Percentiles rank a stretch among this genome's conserved stretches.
Conservation (phyloP, 306 rosid species). For the Fagus crenata region DNA sequence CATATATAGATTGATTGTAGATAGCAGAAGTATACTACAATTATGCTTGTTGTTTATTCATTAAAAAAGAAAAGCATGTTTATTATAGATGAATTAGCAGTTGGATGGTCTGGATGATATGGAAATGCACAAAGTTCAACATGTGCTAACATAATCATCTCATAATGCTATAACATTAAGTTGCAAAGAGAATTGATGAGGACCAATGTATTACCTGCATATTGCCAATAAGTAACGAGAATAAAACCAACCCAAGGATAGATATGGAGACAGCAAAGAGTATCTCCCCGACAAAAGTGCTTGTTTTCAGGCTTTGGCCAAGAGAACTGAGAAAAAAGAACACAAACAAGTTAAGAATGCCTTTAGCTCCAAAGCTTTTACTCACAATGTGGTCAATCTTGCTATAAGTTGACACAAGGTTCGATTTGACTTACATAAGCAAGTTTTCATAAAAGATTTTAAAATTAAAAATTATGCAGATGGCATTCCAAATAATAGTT, state of each 20-base stretch:
- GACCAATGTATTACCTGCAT: slow-evolving; percentile 66
- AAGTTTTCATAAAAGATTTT: too few species aligned
- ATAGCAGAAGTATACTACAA: not conserved
- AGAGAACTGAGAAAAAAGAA: slow-evolving; percentile 54
- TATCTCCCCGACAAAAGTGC: slow-evolving; percentile 59
- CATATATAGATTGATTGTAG: not conserved
- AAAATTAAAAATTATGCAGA: not conserved
- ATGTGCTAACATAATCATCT: not conserved
- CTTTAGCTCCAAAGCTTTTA: too few species aligned
- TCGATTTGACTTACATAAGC: not conserved
- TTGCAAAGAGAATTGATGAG: not conserved
- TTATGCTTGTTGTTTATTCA: too few species aligned
- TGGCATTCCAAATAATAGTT: too few species aligned
- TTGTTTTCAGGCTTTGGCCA: slow-evolving; percentile 82
- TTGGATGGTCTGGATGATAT: not conserved
- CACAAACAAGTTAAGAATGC: not conserved
- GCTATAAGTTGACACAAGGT: not conserved
- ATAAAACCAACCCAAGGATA: slow-evolving; percentile 69
- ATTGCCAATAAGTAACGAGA: slow-evolving; percentile 79
- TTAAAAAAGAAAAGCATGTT: not conserved
- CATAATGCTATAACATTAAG: not conserved
- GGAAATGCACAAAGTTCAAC: not conserved
- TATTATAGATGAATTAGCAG: not conserved
- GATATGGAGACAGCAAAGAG: slow-evolving; percentile 61
- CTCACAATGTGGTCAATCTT: not conserved